phyloP scores from a whole-genome alignment of 495 filamentous ascomycete genomes.

The Trichoderma parareesei region DNA sequence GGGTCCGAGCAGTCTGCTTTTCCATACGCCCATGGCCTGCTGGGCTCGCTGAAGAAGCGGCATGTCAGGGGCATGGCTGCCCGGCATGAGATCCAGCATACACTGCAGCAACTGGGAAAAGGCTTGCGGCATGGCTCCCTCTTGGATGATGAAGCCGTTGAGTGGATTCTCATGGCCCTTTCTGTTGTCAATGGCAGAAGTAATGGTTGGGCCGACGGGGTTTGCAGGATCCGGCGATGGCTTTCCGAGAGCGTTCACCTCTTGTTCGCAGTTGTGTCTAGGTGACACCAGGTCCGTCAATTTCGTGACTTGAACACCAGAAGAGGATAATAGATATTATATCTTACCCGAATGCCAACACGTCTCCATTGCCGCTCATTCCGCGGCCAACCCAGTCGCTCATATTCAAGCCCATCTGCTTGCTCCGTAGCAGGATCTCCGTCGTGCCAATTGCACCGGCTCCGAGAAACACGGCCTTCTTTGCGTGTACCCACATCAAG shows the following conservation, averaged over 20 bases:
- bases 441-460: conserved; percentile 55
- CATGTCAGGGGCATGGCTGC: conserved; percentile 29
- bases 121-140: conserved; percentile 53
- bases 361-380: conserved; percentile 63
- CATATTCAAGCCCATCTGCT: conserved; percentile 47
- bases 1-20: conserved; percentile 47
- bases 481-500: conserved; percentile 61
- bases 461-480: conserved; percentile 51
- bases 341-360: conserved; percentile 51
- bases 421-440: conserved; percentile 59
- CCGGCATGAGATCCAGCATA: conserved; percentile 49
- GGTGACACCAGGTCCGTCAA: not conserved
- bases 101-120: conserved; percentile 47
- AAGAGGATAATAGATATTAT: not conserved
- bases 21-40: conserved; percentile 38
- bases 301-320: not conserved
- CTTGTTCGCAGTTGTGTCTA: conserved; percentile 49
- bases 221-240: conserved; percentile 37
- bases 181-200: conserved; percentile 55
- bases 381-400: conserved; percentile 50
- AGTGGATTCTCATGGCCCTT: conserved; percentile 43
- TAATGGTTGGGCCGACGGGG: conserved; percentile 58
- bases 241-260: conserved; percentile 49
- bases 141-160: conserved; percentile 58
- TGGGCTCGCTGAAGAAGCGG: conserved; percentile 32